Percentiles rank a stretch among this genome's conserved stretches.
Conservation (phyloP, 495 filamentous ascomycete species). For the Hypomontagnella submonticulosa region DNA sequence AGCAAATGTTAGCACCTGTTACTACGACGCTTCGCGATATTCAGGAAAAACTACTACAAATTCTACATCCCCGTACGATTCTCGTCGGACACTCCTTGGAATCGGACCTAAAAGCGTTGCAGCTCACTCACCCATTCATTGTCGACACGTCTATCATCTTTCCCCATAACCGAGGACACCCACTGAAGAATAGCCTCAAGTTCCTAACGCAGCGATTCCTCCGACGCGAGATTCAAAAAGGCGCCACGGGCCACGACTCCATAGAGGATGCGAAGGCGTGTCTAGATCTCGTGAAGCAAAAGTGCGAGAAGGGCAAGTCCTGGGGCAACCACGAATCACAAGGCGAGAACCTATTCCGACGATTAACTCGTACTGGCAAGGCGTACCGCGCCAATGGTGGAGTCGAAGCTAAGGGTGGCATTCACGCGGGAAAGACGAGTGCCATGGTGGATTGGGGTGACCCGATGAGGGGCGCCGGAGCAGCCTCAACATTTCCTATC, state of each 20-base stretch:
- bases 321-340: conserved; percentile 82
- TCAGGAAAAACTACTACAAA: conserved; percentile 75
- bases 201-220: conserved; percentile 85
- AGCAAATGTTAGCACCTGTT: conserved; percentile 79
- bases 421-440: conserved; percentile 69
- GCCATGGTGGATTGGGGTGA: conserved; percentile 92
- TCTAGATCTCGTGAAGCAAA: conserved; percentile 91
- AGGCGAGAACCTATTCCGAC: conserved; percentile 87
- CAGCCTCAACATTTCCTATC: conserved; percentile 75
- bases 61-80: conserved; percentile 80
- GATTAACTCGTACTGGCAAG: conserved; percentile 69
- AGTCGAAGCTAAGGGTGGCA: conserved; percentile 57
- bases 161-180: conserved; percentile 64
- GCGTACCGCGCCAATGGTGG: conserved; percentile 64
- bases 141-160: conserved; percentile 90
- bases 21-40: conserved; percentile 88
- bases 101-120: conserved; percentile 84
- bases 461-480: conserved; percentile 76
- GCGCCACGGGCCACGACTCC: conserved; percentile 79
- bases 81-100: conserved; percentile 93
- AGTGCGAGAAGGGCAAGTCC: conserved; percentile 87
- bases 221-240: conserved; percentile 81
- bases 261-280: conserved; percentile 92
- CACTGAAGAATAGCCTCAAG: conserved; percentile 79
- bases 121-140: conserved; percentile 89